Conservation (phyloP, 306 rosid genomes). For the Albizia julibrissin region DNA sequence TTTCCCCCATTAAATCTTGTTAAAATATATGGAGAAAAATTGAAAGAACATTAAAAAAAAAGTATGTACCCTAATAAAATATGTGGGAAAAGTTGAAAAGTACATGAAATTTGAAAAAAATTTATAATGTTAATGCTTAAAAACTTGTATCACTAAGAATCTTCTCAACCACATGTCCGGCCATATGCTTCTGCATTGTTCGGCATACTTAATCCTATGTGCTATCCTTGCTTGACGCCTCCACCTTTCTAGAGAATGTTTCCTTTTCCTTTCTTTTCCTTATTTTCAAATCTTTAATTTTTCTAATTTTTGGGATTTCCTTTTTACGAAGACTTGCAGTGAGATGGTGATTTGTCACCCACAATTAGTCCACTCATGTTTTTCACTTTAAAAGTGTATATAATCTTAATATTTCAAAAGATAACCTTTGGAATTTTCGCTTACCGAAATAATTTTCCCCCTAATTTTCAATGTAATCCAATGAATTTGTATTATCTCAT, state of each 20-base stretch:
- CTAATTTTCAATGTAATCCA: neutral
- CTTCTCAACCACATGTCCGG: constrained; percentile 67
- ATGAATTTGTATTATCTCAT: neutral
- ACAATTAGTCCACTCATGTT: constrained; percentile 50
- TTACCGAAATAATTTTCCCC: neutral
- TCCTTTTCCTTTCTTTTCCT: neutral
- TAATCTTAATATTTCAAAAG: neutral
- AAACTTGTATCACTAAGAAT: constrained; percentile 22
- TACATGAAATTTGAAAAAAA: neutral
- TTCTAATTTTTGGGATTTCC: constrained; percentile 35
- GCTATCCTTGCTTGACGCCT: constrained; percentile 48
- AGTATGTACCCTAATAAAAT: neutral
- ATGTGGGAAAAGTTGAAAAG: neutral
- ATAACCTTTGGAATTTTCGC: neutral
- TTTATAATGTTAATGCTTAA: neutral
- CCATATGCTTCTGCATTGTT: constrained; percentile 47
- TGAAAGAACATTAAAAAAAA: neutral
- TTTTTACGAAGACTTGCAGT: constrained; percentile 42
- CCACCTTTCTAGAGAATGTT: constrained; percentile 27
- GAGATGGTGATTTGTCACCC: constrained; percentile 80
- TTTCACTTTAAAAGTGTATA: neutral
- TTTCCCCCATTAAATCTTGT: neutral
- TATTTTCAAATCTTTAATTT: neutral
- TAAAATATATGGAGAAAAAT: neutral
- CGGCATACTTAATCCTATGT: constrained; percentile 59